These are phyloP conservation scores for Lentinula guzmanii DNA, from an alignment of 768 basidiomycete species.

Conservation along the genomic window DNA sequence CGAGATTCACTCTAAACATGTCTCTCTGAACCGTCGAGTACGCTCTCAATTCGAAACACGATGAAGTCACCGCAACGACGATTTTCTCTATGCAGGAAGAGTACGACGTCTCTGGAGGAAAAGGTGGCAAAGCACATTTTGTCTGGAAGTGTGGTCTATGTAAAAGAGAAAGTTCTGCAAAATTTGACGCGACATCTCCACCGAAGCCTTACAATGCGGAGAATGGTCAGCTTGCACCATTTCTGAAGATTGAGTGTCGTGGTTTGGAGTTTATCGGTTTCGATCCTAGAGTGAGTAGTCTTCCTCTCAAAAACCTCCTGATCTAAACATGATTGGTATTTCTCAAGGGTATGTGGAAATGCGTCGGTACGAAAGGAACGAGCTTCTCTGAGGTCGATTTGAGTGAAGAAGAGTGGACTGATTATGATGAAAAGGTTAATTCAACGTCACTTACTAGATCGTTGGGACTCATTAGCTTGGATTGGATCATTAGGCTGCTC, in stretches of 20 bases:
- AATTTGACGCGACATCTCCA: conserved; percentile 53
- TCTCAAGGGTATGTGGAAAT: conserved; percentile 71
- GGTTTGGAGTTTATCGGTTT: conserved; percentile 81
- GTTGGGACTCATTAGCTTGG: too few relatives aligned
- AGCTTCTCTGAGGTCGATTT: conserved; percentile 65
- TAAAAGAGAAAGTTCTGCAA: conserved; percentile 79
- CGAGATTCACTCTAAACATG: conserved; percentile 61
- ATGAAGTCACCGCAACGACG: not conserved
- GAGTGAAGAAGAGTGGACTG: conserved; percentile 68
- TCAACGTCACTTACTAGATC: not conserved
- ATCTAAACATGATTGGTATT: not conserved
- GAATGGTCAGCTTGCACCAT: conserved; percentile 54
- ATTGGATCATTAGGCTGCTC: conserved; percentile 9
- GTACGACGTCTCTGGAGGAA: conserved; percentile 58
- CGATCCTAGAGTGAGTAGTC: conserved; percentile 54
- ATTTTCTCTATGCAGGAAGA: conserved; percentile 43
- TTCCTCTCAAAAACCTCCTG: not conserved
- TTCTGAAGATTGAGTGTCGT: conserved; percentile 77
- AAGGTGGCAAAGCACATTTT: conserved; percentile 66
- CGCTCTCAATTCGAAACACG: not conserved
- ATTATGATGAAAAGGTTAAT: conserved; percentile 86
- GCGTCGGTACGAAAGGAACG: conserved; percentile 53
- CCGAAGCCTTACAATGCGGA: conserved; percentile 55
- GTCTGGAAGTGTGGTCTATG: conserved; percentile 77
- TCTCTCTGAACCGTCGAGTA: conserved; percentile 69